Evolutionary conservation across 1,284 basidiomycete species (phyloP).

Genomic region (Inonotus hispidus): DNA sequence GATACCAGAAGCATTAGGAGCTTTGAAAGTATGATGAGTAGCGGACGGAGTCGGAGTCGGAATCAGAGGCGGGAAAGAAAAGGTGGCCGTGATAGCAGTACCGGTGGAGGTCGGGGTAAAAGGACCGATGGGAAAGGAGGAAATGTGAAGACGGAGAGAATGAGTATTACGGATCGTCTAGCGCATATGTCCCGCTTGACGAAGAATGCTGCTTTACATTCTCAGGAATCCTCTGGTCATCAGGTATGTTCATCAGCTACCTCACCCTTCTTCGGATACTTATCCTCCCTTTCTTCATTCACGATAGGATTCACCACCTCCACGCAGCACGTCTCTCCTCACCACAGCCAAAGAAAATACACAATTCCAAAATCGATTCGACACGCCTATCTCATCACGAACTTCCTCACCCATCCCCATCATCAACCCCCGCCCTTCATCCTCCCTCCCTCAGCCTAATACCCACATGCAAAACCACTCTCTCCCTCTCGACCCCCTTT

Average conservation of each 20-base stretch:
- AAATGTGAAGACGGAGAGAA: slow-evolving; percentile 34
- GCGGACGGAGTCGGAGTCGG: slow-evolving; percentile 30
- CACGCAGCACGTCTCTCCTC: slow-evolving; percentile 41
- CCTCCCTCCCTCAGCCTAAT: neutral
- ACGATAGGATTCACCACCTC: slow-evolving; percentile 37
- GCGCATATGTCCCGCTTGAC: slow-evolving; percentile 60
- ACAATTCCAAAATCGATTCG: slow-evolving; percentile 23
- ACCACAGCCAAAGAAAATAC: slow-evolving; percentile 23
- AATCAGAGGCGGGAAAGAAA: slow-evolving; percentile 16
- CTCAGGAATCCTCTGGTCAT: slow-evolving; percentile 28
- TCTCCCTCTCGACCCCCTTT: slow-evolving; percentile 31
- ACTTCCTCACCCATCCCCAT: slow-evolving; percentile 36
- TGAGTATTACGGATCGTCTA: slow-evolving; percentile 70
- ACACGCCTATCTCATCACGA: slow-evolving; percentile 43
- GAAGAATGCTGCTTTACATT: slow-evolving; percentile 31
- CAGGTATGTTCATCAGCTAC: slow-evolving; percentile 1
- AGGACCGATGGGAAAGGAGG: slow-evolving; percentile 23
- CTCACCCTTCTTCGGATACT: neutral
- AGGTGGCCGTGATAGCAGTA: neutral
- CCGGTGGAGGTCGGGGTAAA: neutral
- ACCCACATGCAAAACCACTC: too few relatives aligned
- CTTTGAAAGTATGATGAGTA: slow-evolving; percentile 77
- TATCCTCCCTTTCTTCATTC: neutral
- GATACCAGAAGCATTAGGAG: slow-evolving; percentile 70
- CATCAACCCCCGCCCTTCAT: slow-evolving; percentile 19